Evolutionary conservation across 2,329 filamentous ascomycete genomes (phyloP), one percentile per base, ranked within the genome.

Genomic region (Clonostachys rhizophaga): DNA sequence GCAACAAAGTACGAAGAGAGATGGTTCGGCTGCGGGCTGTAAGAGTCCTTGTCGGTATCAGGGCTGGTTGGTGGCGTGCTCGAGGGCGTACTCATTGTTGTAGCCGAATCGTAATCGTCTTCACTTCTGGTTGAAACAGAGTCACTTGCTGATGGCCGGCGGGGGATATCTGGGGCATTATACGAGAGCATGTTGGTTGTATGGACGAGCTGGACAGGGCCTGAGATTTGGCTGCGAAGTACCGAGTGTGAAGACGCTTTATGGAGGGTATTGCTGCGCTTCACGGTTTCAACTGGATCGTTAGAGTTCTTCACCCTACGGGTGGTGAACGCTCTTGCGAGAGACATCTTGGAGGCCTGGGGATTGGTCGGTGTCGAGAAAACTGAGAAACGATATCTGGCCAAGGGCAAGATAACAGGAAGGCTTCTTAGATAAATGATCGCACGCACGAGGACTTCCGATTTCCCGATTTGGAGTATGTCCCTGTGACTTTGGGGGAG

Each of bases 181-280:
- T 96, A 96, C 8, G 90, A 91, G 47, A 96, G 84, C 80, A 95
- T 90, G 68, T 97, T 99, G 56, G 94, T 97, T 6, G 92, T 96
- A 50, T 94, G 95, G 43, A 96, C 75, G 52, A 99, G 78, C 66
- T 91, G 85, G 46, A 96, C 78, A 1, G 94, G 94, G 4, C 78
- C 82, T 2, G 94, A 99, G 63, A 99, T 99, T 72, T 91, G 85
- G 63, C 77, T 66, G 49, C 86, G 80, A 55, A 83, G 53, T 41
- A 66, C 61, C 68, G 53, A 55, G 61, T 54, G 53, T 57, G 57
- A 49, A 63, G 62, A 50, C 65, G 72, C 63, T 75, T 78, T 58
- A 68, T 68, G 40, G 6, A 49, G 34, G n/a, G 74, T 75, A 58
- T 72, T 74, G 65, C 72, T 78, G 57, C 76, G 73, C 43, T 72